phyloP scores from a whole-genome alignment of 1,284 basidiomycete species.

The Xanthoconium separans region DNA sequence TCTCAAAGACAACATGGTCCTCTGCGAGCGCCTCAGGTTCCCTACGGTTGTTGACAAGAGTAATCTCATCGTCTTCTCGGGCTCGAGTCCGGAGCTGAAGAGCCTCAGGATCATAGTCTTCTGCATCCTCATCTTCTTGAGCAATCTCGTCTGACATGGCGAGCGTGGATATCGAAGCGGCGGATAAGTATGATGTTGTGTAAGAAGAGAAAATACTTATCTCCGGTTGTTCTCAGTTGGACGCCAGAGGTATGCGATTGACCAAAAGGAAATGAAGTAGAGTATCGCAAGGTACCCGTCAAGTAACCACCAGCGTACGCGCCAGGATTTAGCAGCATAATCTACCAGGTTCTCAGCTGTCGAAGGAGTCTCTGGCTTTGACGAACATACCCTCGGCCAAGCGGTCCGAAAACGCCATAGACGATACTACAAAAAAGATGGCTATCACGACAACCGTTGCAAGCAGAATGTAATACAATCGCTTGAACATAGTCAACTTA shows the following conservation, averaged over 20 bases:
- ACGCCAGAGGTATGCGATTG: slow-evolving; percentile 91
- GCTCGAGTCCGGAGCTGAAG: slow-evolving; percentile 53
- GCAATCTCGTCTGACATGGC: slow-evolving; percentile 85
- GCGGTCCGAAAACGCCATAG: slow-evolving; percentile 88
- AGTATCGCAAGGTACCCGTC: slow-evolving; percentile 94
- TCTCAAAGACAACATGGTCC: slow-evolving; percentile 88
- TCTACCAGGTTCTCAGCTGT: slow-evolving; percentile 45
- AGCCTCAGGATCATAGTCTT: slow-evolving; percentile 88
- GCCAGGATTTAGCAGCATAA: slow-evolving; percentile 94
- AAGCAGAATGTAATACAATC: slow-evolving; percentile 86
- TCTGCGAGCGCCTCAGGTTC: slow-evolving; percentile 51
- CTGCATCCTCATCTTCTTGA: slow-evolving; percentile 89
- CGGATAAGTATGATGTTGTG: slow-evolving; percentile 26
- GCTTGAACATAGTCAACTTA: slow-evolving; percentile 85
- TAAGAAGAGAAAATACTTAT: slow-evolving; percentile 45
- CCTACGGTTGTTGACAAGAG: slow-evolving; percentile 58
- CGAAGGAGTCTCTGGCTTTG: background rate
- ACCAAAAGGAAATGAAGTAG: slow-evolving; percentile 78
- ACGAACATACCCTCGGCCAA: slow-evolving; percentile 72
- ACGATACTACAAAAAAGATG: slow-evolving; percentile 91
- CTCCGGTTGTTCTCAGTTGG: slow-evolving; percentile 92
- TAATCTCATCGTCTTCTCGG: slow-evolving; percentile 61
- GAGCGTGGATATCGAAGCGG: slow-evolving; percentile 49
- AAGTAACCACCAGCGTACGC: slow-evolving; percentile 90
- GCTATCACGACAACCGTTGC: slow-evolving; percentile 81